Evolutionary conservation across 257 asterid genomes (phyloP).

Genomic region (Nicotiana otophora): DNA sequence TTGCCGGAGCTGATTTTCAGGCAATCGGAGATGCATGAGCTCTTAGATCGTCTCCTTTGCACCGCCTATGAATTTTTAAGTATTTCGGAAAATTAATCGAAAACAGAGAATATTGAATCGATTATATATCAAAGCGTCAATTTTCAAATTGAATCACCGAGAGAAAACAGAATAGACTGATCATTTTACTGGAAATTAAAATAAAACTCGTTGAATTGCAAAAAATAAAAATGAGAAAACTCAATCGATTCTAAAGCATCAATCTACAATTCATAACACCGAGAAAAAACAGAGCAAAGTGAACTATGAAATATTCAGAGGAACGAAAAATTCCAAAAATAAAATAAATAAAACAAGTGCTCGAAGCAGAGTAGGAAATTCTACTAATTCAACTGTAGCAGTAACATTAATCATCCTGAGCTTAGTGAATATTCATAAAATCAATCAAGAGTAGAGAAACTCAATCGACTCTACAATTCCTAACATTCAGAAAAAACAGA

Average conservation of each 20-base stretch:
- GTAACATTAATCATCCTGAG: background rate
- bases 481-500: background rate
- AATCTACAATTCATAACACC: no score
- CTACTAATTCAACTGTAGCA: no score
- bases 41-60: conserved; percentile 66
- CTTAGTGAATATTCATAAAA: background rate
- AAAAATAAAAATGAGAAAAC: no score
- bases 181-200: no score
- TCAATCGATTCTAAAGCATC: no score
- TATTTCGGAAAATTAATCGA: background rate
- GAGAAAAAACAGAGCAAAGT: no score
- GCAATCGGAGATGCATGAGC: conserved; percentile 37
- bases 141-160: background rate
- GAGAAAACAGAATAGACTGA: background rate
- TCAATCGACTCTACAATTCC: background rate
- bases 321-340: background rate
- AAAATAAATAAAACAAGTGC: background rate
- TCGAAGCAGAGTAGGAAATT: background rate
- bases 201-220: no score
- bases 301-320: background rate
- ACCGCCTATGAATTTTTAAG: conserved; percentile 37
- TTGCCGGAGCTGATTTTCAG: conserved; percentile 34
- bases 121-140: background rate
- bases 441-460: background rate
- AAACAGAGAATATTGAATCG: background rate